phyloP scores from a whole-genome alignment of 2,329 filamentous ascomycete genomes.

The Claviceps africana region DNA sequence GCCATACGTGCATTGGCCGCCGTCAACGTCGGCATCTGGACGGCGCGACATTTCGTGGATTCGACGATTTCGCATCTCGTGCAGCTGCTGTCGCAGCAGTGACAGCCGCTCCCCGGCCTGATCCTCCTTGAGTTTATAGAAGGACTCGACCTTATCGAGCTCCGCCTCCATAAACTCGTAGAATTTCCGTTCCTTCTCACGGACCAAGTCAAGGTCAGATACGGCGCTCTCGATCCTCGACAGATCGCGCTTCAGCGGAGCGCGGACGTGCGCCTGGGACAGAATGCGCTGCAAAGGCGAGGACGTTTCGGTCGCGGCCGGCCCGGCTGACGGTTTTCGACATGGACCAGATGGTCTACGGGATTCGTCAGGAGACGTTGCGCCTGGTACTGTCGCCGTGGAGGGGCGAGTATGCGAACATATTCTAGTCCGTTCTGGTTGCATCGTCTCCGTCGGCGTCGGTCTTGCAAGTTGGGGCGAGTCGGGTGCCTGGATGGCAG shows the following conservation, averaged over 20 bases:
- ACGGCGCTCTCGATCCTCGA: slow-evolving; percentile 28
- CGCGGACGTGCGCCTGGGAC: slow-evolving; percentile 13
- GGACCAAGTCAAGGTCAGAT: slow-evolving; percentile 45
- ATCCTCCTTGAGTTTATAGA: slow-evolving; percentile 78
- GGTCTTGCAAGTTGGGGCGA: slow-evolving; percentile 14
- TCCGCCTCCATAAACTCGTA: slow-evolving; percentile 72
- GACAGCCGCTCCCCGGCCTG: slow-evolving; percentile 63
- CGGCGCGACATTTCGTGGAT: slow-evolving; percentile 51
- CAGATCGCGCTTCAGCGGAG: background rate
- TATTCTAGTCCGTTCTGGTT: slow-evolving; percentile 12
- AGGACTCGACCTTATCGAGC: slow-evolving; percentile 79
- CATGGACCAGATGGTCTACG: slow-evolving; percentile 5
- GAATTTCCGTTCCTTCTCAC: slow-evolving; percentile 68
- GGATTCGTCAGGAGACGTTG: slow-evolving; percentile 1
- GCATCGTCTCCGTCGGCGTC: slow-evolving; percentile 8
- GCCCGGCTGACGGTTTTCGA: slow-evolving; percentile 5
- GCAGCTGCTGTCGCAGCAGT: slow-evolving; percentile 67
- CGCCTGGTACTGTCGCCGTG: slow-evolving; percentile 11
- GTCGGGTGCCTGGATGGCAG: slow-evolving; percentile 30
- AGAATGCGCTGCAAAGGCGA: slow-evolving; percentile 22
- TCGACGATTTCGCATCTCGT: slow-evolving; percentile 80
- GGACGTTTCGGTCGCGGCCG: slow-evolving; percentile 11
- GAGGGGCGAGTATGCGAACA: slow-evolving; percentile 25
- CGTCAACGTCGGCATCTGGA: slow-evolving; percentile 18
- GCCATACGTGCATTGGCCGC: slow-evolving; percentile 10